Conservation (phyloP, 208 protist genomes). For the Leishmania lainsoni region DNA sequence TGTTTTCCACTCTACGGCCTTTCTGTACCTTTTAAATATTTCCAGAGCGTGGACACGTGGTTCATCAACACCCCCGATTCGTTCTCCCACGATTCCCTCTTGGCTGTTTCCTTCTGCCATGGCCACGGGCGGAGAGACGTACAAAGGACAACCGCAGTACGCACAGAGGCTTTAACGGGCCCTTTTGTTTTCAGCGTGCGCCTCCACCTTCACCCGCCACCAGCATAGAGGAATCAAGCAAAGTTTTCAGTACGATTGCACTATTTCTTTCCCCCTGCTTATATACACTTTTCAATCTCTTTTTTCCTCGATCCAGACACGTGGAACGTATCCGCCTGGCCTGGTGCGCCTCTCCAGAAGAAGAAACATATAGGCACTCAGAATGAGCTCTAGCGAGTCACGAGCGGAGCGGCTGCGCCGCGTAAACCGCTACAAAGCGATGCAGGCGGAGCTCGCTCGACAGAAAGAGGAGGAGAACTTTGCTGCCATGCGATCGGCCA, state of each 20-base stretch:
- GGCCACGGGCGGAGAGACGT: not conserved
- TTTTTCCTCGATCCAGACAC: not conserved
- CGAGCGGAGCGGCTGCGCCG: constrained; percentile 84
- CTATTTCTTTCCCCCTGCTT: not conserved
- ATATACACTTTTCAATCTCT: not conserved
- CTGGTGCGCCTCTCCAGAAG: not conserved
- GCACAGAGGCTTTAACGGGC: not conserved
- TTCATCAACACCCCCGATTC: not conserved
- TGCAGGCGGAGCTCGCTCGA: constrained; percentile 82
- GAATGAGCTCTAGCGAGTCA: constrained; percentile 41
- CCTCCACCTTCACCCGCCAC: not conserved
- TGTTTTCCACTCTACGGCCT: not conserved
- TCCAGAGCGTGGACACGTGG: not conserved
- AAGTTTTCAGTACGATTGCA: not conserved
- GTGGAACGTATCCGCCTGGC: no score
- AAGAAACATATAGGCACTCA: not conserved
- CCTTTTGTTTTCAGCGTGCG: not conserved
- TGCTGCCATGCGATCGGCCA: constrained; percentile 44
- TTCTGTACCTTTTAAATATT: not conserved
- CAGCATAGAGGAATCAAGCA: not conserved
- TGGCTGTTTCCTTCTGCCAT: not conserved
- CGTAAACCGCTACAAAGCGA: constrained; percentile 83
- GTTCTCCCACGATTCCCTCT: not conserved
- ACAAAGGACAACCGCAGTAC: not conserved
- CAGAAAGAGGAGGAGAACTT: constrained; percentile 82